Evolutionary conservation across 225 moss, liverwort and hornwort genomes (phyloP).

Genomic region (Antitrichia curtipendula): DNA sequence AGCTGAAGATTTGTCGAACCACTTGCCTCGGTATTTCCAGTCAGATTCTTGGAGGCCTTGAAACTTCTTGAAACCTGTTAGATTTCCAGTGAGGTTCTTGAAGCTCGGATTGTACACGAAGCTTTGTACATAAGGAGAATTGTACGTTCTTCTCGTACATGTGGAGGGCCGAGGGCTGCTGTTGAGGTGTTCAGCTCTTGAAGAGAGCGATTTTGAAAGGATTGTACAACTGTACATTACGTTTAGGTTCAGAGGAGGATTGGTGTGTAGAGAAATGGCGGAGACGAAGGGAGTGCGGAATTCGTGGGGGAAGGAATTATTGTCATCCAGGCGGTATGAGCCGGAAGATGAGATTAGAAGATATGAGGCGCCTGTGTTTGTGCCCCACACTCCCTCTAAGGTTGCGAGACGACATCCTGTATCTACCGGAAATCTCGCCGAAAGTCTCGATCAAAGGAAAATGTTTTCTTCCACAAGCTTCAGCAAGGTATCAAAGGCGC

Average conservation of each 20-base stretch:
- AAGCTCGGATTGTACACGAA: not conserved
- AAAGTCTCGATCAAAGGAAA: not conserved
- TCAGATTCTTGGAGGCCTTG: not conserved
- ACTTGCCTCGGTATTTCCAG: not conserved
- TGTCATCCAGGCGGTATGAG: slow-evolving; percentile 4
- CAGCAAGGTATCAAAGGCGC: slow-evolving; percentile 1
- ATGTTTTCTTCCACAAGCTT: not conserved
- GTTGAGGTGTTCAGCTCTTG: not conserved
- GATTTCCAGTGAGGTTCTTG: not conserved
- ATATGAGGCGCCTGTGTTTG: slow-evolving; percentile 15
- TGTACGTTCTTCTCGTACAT: not conserved
- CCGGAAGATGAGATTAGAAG: not conserved
- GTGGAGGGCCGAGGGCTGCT: not conserved
- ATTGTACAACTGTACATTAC: not conserved
- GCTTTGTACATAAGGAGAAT: not conserved
- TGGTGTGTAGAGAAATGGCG: not conserved
- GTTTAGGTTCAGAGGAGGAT: not conserved
- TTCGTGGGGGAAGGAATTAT: slow-evolving; percentile 16
- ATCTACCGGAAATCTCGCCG: not conserved
- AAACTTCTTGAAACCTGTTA: not conserved
- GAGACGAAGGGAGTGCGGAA: slow-evolving; percentile 16
- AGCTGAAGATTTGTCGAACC: not conserved
- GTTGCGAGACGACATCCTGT: not conserved
- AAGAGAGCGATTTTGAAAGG: not conserved
- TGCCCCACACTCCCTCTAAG: slow-evolving; percentile 1